Conservation (phyloP, 2,329 filamentous ascomycete species). For the Verticillium albo-atrum region DNA sequence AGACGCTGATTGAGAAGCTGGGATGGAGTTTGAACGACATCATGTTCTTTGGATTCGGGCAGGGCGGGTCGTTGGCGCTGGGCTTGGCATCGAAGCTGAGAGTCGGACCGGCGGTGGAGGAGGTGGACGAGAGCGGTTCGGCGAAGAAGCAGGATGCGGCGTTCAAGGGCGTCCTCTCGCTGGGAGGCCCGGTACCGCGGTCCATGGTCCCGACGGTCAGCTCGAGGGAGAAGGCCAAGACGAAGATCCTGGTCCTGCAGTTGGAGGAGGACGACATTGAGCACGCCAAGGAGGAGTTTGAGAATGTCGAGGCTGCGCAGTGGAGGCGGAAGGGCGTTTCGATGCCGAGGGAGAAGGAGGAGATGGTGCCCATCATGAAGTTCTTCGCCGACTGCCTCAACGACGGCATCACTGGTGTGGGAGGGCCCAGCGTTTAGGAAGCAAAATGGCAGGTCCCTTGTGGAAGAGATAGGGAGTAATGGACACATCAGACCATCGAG, state of each 20-base stretch:
- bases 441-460: neutral
- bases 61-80: constrained; percentile 61
- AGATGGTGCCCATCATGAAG: constrained; percentile 88
- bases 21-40: constrained; percentile 58
- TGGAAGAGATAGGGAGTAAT: no score
- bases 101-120: constrained; percentile 25
- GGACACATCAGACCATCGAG: no score
- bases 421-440: neutral
- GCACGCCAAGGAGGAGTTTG: constrained; percentile 62
- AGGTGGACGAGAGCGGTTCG: constrained; percentile 19
- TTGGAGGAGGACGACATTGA: constrained; percentile 60
- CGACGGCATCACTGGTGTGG: constrained; percentile 8
- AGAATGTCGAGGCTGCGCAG: constrained; percentile 60
- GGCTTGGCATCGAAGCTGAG: constrained; percentile 45
- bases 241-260: constrained; percentile 57
- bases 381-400: constrained; percentile 66
- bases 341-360: constrained; percentile 80
- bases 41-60: constrained; percentile 62
- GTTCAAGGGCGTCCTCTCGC: constrained; percentile 56
- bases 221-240: constrained; percentile 50
- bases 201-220: constrained; percentile 45
- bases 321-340: constrained; percentile 69
- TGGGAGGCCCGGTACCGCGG: constrained; percentile 55
- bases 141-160: constrained; percentile 8
- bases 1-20: constrained; percentile 47